Percentiles rank a stretch among this genome's conserved stretches.
Evolutionary conservation across 768 basidiomycete species (phyloP).

Genomic region (Suillus subalutaceus): DNA sequence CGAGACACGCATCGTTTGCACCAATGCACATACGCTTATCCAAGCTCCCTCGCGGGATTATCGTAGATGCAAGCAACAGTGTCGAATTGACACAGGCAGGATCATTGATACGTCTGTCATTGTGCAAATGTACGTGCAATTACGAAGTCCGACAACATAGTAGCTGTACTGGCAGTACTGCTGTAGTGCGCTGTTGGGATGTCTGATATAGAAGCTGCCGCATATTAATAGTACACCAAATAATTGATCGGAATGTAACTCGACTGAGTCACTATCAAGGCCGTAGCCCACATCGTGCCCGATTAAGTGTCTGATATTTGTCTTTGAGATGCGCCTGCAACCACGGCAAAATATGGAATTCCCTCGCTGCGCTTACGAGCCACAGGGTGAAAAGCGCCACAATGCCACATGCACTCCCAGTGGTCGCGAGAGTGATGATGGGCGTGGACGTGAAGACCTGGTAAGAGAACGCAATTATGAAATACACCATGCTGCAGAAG

Average conservation of each 20-base stretch:
- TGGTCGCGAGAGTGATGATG: slow-evolving; percentile 16
- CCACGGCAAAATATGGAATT: background rate
- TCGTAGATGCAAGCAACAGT: background rate
- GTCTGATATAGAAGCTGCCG: background rate
- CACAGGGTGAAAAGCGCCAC: slow-evolving; percentile 27
- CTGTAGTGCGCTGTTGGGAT: background rate
- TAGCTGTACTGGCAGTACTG: background rate
- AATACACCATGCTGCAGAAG: slow-evolving; percentile 26
- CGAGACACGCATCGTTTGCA: background rate
- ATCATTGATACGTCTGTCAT: background rate
- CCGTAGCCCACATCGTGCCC: background rate
- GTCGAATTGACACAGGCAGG: background rate
- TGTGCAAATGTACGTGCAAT: background rate
- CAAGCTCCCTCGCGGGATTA: background rate
- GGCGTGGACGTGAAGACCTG: slow-evolving; percentile 27
- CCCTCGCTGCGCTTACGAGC: slow-evolving; percentile 4
- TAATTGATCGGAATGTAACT: background rate
- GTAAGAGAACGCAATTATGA: slow-evolving; percentile 26
- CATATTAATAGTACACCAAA: background rate
- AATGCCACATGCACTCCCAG: slow-evolving; percentile 20
- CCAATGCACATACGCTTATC: background rate
- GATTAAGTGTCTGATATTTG: background rate
- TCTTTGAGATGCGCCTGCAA: background rate
- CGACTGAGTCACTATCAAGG: background rate
- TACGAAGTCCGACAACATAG: background rate